Evolutionary conservation across 306 rosid genomes (phyloP).

Genomic region (Trifolium repens): DNA sequence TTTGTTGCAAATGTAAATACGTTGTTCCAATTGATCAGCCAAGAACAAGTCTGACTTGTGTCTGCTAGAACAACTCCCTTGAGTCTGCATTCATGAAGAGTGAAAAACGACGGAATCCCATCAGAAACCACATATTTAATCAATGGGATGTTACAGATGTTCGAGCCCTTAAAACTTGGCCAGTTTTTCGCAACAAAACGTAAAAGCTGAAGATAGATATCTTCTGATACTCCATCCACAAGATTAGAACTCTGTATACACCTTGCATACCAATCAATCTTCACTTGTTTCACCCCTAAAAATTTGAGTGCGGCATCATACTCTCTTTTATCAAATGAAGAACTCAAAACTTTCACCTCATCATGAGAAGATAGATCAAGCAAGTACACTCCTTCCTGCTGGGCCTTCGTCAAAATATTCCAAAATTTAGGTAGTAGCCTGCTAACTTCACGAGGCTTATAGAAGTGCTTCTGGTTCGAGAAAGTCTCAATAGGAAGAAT

Average conservation of each 20-base stretch:
- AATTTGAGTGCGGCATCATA: slow-evolving; percentile 47
- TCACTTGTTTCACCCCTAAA: slow-evolving; percentile 55
- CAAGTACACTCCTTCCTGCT: slow-evolving; percentile 48
- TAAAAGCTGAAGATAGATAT: slow-evolving; percentile 57
- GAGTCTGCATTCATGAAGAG: slow-evolving; percentile 36
- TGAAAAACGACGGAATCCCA: slow-evolving; percentile 48
- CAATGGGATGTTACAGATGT: slow-evolving; percentile 48
- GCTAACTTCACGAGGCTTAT: slow-evolving; percentile 63
- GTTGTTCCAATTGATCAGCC: slow-evolving; percentile 65
- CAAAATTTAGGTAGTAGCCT: slow-evolving; percentile 66
- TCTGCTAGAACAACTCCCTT: slow-evolving; percentile 42
- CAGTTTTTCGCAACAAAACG: slow-evolving; percentile 58
- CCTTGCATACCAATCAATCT: slow-evolving; percentile 69
- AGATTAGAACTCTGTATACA: slow-evolving; percentile 67
- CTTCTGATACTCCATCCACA: slow-evolving; percentile 61
- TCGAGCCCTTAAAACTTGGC: slow-evolving; percentile 46
- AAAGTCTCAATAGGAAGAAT: slow-evolving; percentile 68
- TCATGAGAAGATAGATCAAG: slow-evolving; percentile 60
- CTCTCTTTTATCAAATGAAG: slow-evolving; percentile 53
- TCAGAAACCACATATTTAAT: slow-evolving; percentile 52
- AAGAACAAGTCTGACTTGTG: slow-evolving; percentile 35
- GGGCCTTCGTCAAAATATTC: slow-evolving; percentile 56
- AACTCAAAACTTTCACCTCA: slow-evolving; percentile 49
- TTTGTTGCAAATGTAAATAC: slow-evolving; percentile 44
- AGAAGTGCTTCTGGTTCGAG: slow-evolving; percentile 62